These are phyloP conservation scores for Viola odorata DNA, from an alignment of 345 rosid species.

Conservation along the genomic window DNA sequence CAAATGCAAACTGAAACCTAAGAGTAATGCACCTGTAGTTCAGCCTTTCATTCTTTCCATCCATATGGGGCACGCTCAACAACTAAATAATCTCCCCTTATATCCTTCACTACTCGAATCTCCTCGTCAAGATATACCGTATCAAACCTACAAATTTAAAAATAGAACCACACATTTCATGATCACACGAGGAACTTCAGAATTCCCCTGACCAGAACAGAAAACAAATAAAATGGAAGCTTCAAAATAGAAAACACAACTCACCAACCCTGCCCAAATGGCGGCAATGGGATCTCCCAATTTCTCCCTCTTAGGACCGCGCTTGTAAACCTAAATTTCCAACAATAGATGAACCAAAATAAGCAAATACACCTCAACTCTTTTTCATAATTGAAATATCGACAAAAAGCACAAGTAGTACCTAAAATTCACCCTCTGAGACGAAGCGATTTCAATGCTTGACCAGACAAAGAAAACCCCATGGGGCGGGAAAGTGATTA, in stretches of 20 bases:
- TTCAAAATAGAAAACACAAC: slow-evolving; percentile 13
- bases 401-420: background rate
- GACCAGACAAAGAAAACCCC: slow-evolving; percentile 92
- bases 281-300: slow-evolving; percentile 88
- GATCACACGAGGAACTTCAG: background rate
- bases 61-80: slow-evolving; percentile 58
- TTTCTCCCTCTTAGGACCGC: slow-evolving; percentile 64
- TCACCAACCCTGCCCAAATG: slow-evolving; percentile 92
- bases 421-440: slow-evolving; percentile 85
- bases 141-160: slow-evolving; percentile 46
- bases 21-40: background rate
- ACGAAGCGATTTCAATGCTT: slow-evolving; percentile 52
- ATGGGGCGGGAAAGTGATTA: slow-evolving; percentile 83
- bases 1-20: background rate
- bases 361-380: background rate
- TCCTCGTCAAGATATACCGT: slow-evolving; percentile 57
- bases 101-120: slow-evolving; percentile 72
- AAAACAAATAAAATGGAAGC: background rate
- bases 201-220: background rate
- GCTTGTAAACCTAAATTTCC: slow-evolving; percentile 49
- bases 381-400: background rate
- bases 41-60: slow-evolving; percentile 43
- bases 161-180: background rate
- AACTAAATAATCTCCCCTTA: slow-evolving; percentile 65
- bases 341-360: background rate